These are phyloP conservation scores for Pleurotus djamor DNA, from an alignment of 768 basidiomycete genomes.

Conservation along the genomic window DNA sequence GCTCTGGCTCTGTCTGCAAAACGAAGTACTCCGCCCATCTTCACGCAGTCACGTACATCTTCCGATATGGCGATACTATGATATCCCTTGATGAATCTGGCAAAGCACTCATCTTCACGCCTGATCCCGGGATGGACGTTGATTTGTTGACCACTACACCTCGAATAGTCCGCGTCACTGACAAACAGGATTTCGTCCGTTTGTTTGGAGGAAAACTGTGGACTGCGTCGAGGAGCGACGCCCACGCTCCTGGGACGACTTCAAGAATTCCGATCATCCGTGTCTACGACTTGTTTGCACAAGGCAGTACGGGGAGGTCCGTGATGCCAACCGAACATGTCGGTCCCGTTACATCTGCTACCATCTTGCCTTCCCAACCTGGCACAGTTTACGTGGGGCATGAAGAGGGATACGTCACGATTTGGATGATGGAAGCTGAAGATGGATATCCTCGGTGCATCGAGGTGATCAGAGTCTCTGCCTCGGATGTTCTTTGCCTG, in stretches of 20 bases:
- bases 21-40: conserved; percentile 63
- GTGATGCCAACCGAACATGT: conserved; percentile 67
- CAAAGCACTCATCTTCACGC: conserved; percentile 74
- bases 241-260: conserved; percentile 31
- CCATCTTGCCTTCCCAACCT: conserved; percentile 68
- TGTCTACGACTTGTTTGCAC: conserved; percentile 73
- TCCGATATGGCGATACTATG: conserved; percentile 70
- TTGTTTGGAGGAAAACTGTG: conserved; percentile 78
- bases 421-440: conserved; percentile 65
- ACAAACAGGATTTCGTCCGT: conserved; percentile 80
- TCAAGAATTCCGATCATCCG: conserved; percentile 70
- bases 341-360: conserved; percentile 81
- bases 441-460: conserved; percentile 64
- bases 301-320: conserved; percentile 51
- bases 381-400: conserved; percentile 81
- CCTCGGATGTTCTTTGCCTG: conserved; percentile 78
- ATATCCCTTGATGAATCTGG: conserved; percentile 84
- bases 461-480: conserved; percentile 77
- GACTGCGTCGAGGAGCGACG: conserved; percentile 66
- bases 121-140: conserved; percentile 42
- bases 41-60: conserved; percentile 67
- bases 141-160: conserved; percentile 47
- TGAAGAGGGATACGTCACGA: conserved; percentile 84
- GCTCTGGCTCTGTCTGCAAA: conserved; percentile 53
- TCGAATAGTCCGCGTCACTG: conserved; percentile 65